Percentiles rank a stretch among this genome's conserved stretches.
phyloP scores from a whole-genome alignment of 2,329 filamentous ascomycete species.

The Clonostachys chloroleuca region DNA sequence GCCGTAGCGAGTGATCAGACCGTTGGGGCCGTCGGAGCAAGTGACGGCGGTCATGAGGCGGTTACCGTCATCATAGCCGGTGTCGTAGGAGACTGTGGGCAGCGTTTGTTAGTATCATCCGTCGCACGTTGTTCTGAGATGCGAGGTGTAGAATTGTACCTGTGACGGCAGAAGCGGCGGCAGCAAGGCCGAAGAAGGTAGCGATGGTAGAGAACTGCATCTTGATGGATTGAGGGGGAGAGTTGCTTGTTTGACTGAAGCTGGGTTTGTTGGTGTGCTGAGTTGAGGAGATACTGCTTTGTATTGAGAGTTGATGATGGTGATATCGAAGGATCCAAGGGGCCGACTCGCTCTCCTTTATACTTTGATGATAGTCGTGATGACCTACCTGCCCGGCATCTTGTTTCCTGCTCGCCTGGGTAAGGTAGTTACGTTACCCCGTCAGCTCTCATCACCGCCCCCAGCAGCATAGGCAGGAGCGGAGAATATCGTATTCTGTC shows the following conservation, averaged over 20 bases:
- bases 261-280: too few relatives aligned
- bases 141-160: conserved; percentile 13
- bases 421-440: too few relatives aligned
- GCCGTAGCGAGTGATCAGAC: conserved; percentile 57
- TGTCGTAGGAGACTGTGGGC: conserved; percentile 63
- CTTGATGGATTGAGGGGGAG: conserved; percentile 12
- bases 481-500: too few relatives aligned
- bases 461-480: too few relatives aligned
- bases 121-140: not conserved
- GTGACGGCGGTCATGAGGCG: conserved; percentile 53
- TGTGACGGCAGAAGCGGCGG: conserved; percentile 26
- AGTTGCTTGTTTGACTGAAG: not conserved
- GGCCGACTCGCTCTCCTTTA: too few relatives aligned
- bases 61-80: conserved; percentile 58
- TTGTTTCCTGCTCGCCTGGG: too few relatives aligned
- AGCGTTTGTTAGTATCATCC: conserved; percentile 6
- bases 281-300: not conserved
- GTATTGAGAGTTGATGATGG: not conserved
- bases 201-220: conserved; percentile 39
- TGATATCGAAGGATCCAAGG: not conserved
- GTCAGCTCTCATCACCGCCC: too few relatives aligned
- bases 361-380: too few relatives aligned
- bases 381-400: too few relatives aligned
- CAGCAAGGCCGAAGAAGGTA: conserved; percentile 28
- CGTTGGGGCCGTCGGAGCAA: conserved; percentile 66